These are phyloP conservation scores for Globisporangium barbulae DNA, from an alignment of 352 stramenopile genomes.

Conservation along the genomic window DNA sequence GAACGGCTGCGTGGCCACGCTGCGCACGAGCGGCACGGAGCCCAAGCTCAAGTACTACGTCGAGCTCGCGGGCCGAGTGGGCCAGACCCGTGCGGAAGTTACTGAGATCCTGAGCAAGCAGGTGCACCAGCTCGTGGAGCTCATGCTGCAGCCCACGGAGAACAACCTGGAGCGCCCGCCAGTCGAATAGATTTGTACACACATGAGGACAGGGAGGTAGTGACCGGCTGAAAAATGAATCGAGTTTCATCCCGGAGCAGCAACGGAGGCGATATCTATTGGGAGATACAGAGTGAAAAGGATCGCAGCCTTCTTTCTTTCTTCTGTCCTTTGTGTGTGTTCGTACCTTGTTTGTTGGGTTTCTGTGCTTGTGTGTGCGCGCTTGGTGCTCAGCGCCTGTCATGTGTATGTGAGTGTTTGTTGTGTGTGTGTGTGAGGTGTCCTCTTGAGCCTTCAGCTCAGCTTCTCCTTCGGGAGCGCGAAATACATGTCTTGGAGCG, in stretches of 20 bases:
- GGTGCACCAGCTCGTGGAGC: conserved; percentile 71
- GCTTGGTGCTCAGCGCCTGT: neutral
- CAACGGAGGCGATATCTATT: conserved; percentile 9
- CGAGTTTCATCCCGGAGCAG: neutral
- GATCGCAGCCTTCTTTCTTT: conserved; percentile 12
- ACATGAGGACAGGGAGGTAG: conserved; percentile 13
- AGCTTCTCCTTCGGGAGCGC: conserved; percentile 36
- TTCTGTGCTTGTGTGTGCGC: conserved; percentile 6
- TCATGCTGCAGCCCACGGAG: conserved; percentile 78
- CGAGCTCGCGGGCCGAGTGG: conserved; percentile 81
- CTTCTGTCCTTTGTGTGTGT: conserved; percentile 19
- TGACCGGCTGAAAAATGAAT: neutral
- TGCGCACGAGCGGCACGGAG: conserved; percentile 98
- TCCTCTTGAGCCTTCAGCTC: conserved; percentile 19
- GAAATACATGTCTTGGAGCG: conserved; percentile 83
- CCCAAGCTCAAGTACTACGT: conserved; percentile 99
- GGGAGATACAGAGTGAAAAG: conserved; percentile 11
- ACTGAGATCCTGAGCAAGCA: conserved; percentile 49
- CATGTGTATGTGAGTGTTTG: neutral
- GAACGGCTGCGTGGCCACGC: conserved; percentile 95
- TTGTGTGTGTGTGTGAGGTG: conserved; percentile 4
- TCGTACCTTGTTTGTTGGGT: conserved; percentile 19
- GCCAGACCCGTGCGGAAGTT: conserved; percentile 63
- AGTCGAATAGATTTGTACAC: conserved; percentile 13
- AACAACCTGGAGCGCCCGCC: conserved; percentile 71